Evolutionary conservation across 352 stramenopile species (phyloP), one percentile per base, ranked within the genome.

Genomic region (Phytophthora nicotianae): DNA sequence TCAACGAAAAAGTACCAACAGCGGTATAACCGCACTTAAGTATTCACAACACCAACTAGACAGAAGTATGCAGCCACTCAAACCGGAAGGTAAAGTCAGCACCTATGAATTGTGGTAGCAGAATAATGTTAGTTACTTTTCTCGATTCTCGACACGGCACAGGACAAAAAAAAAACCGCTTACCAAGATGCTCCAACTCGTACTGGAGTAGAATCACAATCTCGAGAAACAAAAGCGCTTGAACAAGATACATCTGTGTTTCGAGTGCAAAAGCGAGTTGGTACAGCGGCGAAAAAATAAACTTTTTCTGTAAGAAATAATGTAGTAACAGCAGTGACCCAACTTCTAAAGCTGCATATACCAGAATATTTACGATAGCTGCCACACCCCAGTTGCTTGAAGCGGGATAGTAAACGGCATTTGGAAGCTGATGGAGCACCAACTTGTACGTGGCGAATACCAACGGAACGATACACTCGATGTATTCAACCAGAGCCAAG

Each of bases 211-310:
- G 9, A 42, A n/a, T 13, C 2, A 58, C 50, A 27, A 58, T 50
- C 10, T 41, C 58, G 14, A 60, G 23, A 16, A 61, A 66, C 1
- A 61, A 13, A 24, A 1, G 13, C 13, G 33, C 42, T 14, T 66
- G 58, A 0, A 66, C 50, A 8, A 48, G 14, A n/a, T 42, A 20
- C 38, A 66, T 37, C 42, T 78, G 65, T 5, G 50, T 71, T 52
- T 74, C 56, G 19, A 83, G 58, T 19, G 75, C 68, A 33, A 83
- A 83, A 10, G 53, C 62, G n/a, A 83, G 53, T n/a, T 77, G 68
- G 3, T 62, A 54, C 4, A 78, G 29, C 2, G 65, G 54, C 13
- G 64, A 75, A 8, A 83, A 56, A 2, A n/a, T 20, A 23, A 81
- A 66, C 33, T 71, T 71, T 10, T 65, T 58, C 16, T 73, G 24